Percentiles rank a stretch among this genome's conserved stretches.
phyloP scores from a whole-genome alignment of 495 filamentous ascomycete species.

The Penicillium pulvis region DNA sequence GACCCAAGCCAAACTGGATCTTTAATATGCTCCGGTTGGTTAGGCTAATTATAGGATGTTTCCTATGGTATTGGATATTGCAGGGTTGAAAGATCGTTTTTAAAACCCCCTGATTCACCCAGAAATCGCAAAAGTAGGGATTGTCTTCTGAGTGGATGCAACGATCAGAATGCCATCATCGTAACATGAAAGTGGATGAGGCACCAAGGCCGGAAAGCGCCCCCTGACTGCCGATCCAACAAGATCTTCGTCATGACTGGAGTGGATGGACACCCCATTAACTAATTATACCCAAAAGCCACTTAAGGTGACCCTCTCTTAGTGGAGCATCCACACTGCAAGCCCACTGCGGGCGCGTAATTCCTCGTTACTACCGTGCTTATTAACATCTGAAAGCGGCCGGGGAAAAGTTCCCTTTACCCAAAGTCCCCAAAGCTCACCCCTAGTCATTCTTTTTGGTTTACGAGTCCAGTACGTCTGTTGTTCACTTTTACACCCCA shows the following conservation, averaged over 20 bases:
- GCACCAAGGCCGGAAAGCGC: neutral
- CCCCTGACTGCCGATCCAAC: conserved; percentile 17
- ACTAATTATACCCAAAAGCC: conserved; percentile 17
- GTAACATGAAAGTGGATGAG: neutral
- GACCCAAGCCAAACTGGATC: neutral
- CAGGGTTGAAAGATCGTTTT: neutral
- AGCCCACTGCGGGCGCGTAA: conserved; percentile 14
- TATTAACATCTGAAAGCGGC: conserved; percentile 31
- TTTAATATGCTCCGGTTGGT: neutral
- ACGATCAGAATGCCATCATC: conserved; percentile 15
- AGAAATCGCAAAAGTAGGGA: neutral
- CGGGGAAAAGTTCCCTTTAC: conserved; percentile 22
- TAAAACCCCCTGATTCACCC: neutral
- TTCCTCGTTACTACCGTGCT: conserved; percentile 17
- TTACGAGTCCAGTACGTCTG: neutral
- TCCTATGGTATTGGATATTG: neutral
- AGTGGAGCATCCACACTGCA: conserved; percentile 13
- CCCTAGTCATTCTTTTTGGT: conserved; percentile 45
- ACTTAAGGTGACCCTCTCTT: conserved; percentile 1
- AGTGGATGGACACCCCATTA: neutral
- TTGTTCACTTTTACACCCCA: conserved; percentile 12
- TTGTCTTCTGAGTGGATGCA: conserved; percentile 9
- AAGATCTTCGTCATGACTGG: conserved; percentile 11
- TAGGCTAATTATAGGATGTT: conserved; percentile 2
- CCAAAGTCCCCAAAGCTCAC: conserved; percentile 29